Base-by-base conservation (phyloP, 257 asterid species). In the Solanum corneliomulleri region DNA sequence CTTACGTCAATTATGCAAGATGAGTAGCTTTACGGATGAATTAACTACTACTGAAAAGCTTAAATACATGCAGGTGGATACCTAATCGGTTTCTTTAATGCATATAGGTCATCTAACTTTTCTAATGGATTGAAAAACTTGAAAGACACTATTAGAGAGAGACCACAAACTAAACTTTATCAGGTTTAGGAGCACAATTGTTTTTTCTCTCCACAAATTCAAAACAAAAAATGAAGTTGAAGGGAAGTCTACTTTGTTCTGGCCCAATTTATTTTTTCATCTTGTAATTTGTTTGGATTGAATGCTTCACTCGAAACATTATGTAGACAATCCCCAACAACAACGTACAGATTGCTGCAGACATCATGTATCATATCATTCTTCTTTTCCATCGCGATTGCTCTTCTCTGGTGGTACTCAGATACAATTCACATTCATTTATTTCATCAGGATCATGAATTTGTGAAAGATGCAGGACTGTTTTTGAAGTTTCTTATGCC, bases 271-370 rank as follows among this genome's bases (percentile, higher is more conserved):
- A 71, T 9, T 71, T 71, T 64, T 71, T 33, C 18, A 18, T 71
- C 45, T 16, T 71, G 88, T 71, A 82, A 41, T 71, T 37, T 62
- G 78, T 87, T 94, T 39, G 99, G 99, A 31, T 86, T 92, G 69
- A 94, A 96, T 70, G 94, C 98, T 75, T 95, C 96, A 25, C 93
- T 94, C 9, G 99, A 94, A 92, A 93, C 95, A 21, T 86, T 96
- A 69, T 96, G 99, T 13, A 95, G 98, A 33, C 97, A 96, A 92
- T 95, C 95, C 12, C 91, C 84, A 83, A 45, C 23, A 52, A 52
- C n/a, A 37, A 64, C 39, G 13, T 60, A 60, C 68, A 60, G 9
- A 1, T 15, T 49, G 60, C 93, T 96, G 9, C 98, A 96, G 13
- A 91, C 98, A 11, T 92, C 97, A 21, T 94, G 96, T 93, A 80